These are phyloP conservation scores for Bidens hawaiensis DNA, from an alignment of 140 eudicot species.

Conservation along the genomic window DNA sequence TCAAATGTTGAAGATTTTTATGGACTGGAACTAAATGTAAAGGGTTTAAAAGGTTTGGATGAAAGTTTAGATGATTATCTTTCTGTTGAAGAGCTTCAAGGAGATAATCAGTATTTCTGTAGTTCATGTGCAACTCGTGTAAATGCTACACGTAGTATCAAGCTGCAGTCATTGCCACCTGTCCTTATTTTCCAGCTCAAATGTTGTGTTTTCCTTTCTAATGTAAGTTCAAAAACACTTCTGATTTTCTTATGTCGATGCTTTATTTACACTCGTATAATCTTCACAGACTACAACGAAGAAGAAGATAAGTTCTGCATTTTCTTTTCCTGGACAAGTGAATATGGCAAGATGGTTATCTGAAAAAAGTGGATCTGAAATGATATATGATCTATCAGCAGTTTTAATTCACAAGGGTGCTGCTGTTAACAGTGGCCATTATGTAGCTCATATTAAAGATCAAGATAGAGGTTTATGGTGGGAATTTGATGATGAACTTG, in stretches of 20 bases:
- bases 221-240: conserved; percentile 42
- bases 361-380: conserved; percentile 36
- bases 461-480: conserved; percentile 86
- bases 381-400: conserved; percentile 81
- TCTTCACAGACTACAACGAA: conserved; percentile 76
- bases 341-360: conserved; percentile 75
- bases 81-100: conserved; percentile 83
- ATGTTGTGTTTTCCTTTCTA: conserved; percentile 92
- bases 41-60: conserved; percentile 89
- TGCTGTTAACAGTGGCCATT: conserved; percentile 95
- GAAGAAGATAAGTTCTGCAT: conserved; percentile 89
- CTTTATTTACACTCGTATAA: conserved; percentile 8
- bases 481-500: conserved; percentile 96
- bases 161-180: conserved; percentile 81
- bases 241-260: background rate
- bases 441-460: conserved; percentile 92
- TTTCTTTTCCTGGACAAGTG: conserved; percentile 78
- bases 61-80: conserved; percentile 92
- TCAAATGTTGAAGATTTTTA: conserved; percentile 90
- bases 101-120: conserved; percentile 90
- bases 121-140: conserved; percentile 79
- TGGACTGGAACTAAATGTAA: conserved; percentile 83
- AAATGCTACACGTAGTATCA: conserved; percentile 91
- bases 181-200: conserved; percentile 95
- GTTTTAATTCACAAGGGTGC: conserved; percentile 90